phyloP scores from a whole-genome alignment of 768 basidiomycete species.

The Porphyrellus cyaneotinctus region DNA sequence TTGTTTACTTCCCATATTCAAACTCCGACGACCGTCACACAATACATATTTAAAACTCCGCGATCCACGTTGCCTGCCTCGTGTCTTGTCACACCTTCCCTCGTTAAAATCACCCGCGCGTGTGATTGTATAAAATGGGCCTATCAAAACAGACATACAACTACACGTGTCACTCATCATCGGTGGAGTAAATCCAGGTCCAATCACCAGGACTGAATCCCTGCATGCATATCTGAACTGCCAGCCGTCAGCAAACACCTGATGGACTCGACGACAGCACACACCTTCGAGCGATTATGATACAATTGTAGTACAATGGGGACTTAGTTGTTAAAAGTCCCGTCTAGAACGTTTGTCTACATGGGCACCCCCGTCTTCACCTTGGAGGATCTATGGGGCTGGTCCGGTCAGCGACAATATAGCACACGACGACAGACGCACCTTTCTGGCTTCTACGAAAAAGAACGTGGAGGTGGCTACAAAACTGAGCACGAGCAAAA shows the following conservation, averaged over 20 bases:
- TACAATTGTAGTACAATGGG: constrained; percentile 21
- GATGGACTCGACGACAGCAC: too few relatives aligned
- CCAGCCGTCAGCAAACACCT: too few relatives aligned
- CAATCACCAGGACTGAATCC: constrained; percentile 13
- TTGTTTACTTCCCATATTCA: constrained; percentile 14
- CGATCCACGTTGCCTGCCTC: constrained; percentile 21
- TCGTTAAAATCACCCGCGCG: constrained; percentile 24
- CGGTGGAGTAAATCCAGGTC: constrained; percentile 5
- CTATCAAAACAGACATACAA: neutral
- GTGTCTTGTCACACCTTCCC: constrained; percentile 6
- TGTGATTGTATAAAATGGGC: constrained; percentile 10
- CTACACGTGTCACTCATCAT: constrained; percentile 19
- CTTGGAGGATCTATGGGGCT: constrained; percentile 22
- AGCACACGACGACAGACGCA: constrained; percentile 9
- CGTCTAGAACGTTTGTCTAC: constrained; percentile 7
- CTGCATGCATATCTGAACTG: neutral
- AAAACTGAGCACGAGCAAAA: constrained; percentile 27
- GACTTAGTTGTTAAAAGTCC: constrained; percentile 29
- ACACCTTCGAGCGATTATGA: constrained; percentile 18
- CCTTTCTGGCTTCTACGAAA: constrained; percentile 28
- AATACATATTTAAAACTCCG: constrained; percentile 13
- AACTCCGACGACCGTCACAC: constrained; percentile 20
- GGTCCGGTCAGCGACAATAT: constrained; percentile 4
- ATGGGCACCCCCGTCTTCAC: constrained; percentile 1
- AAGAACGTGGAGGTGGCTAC: constrained; percentile 28